A percentile compares a stretch with the other conserved stretches of the same genome.
Evolutionary conservation across 106 monocot species (phyloP).

Genomic region (Chionographis japonica): DNA sequence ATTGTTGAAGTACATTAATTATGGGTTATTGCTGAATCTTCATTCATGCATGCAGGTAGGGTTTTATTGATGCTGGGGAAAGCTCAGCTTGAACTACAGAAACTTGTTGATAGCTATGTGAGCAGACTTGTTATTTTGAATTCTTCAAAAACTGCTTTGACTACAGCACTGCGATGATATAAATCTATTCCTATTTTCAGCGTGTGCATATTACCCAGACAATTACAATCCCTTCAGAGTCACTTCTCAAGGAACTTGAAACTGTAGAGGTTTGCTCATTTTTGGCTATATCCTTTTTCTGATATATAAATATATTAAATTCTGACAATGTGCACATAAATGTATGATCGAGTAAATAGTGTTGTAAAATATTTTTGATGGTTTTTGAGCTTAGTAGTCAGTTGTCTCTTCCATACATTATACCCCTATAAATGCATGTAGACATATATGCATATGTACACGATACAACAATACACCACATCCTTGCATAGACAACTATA

Average conservation of each 20-base stretch:
- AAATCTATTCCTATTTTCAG: constrained; percentile 22
- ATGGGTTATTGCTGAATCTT: background rate
- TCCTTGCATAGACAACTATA: too few relatives aligned
- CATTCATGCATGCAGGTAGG: constrained; percentile 26
- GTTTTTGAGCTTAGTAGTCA: too few relatives aligned
- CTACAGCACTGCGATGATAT: background rate
- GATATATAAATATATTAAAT: background rate
- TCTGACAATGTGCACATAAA: background rate
- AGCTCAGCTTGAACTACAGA: constrained; percentile 62
- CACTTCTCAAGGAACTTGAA: constrained; percentile 72
- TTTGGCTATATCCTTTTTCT: constrained; percentile 2
- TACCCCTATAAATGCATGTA: too few relatives aligned
- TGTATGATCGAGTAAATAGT: background rate
- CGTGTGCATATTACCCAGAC: constrained; percentile 64
- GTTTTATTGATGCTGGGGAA: constrained; percentile 59
- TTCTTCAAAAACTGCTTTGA: background rate
- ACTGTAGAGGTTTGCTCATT: constrained; percentile 60
- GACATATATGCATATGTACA: too few relatives aligned
- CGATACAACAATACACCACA: too few relatives aligned
- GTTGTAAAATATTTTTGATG: background rate
- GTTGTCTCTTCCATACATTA: too few relatives aligned
- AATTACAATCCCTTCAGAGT: constrained; percentile 67
- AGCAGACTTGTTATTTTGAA: constrained; percentile 10
- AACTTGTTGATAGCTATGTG: constrained; percentile 70
- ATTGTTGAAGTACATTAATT: background rate